These are phyloP conservation scores for Pontederia crassipes DNA, from an alignment of 176 grass and related monocot species.

Conservation along the genomic window DNA sequence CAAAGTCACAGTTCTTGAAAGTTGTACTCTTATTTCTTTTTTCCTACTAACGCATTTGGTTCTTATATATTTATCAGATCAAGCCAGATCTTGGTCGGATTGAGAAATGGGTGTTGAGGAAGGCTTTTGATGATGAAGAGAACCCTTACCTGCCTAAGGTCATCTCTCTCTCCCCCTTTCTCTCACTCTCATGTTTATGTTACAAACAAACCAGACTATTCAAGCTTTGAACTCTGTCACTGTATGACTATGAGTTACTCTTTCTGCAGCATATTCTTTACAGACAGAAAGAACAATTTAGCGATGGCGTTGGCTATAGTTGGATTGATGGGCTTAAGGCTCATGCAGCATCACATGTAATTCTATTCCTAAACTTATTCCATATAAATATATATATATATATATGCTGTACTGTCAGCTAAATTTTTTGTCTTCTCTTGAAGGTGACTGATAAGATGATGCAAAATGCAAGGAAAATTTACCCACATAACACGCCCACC, in stretches of 20 bases:
- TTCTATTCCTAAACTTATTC: not conserved
- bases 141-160: constrained; percentile 81
- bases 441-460: constrained; percentile 61
- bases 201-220: not conserved
- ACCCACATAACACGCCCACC: constrained; percentile 36
- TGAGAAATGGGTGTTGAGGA: constrained; percentile 86
- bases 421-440: not conserved
- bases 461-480: constrained; percentile 48
- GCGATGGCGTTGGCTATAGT: constrained; percentile 83
- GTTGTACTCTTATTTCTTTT: too few relatives aligned
- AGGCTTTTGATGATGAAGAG: constrained; percentile 81
- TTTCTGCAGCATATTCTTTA: constrained; percentile 71
- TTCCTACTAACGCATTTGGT: too few relatives aligned
- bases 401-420: not conserved
- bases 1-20: not conserved
- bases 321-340: constrained; percentile 92
- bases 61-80: constrained; percentile 28
- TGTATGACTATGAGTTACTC: not conserved
- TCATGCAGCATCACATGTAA: constrained; percentile 63
- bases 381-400: not conserved
- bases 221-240: not conserved
- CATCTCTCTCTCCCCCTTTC: too few relatives aligned
- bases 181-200: too few relatives aligned
- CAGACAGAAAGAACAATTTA: constrained; percentile 94
- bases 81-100: constrained; percentile 42